Base-by-base conservation (phyloP, 202 grass and related monocot genomes). In the Bolboschoenoplectus hybrid region DNA sequence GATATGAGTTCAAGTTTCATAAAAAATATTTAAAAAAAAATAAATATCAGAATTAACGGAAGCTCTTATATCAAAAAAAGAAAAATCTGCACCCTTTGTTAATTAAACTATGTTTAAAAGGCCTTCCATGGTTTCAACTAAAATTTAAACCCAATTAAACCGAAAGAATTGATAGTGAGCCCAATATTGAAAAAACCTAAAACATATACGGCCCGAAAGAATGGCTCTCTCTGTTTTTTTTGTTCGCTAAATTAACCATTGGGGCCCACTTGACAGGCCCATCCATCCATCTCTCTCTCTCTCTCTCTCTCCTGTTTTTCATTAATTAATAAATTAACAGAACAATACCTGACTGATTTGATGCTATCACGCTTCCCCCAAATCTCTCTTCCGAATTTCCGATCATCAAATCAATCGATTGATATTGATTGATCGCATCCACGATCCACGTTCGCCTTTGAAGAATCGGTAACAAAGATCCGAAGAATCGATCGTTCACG, bases 351-450 rank as follows among this genome's bases (percentile, higher is more conserved):
- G 43, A 44, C 43, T 44, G 43, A 44, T 26, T 26, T 26, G 26
- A 26, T 26, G 26, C 26, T 26, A 26, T 26, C 26, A 26, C 43
- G 43, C 5, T 58, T 17, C 16, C 13, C 41, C 67, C 41, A 71
- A 73, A 73, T 74, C 70, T 50, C 44, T 73, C 43, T 73, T 26
- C 17, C 68, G 67, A 40, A 56, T 60, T 60, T 67, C 35, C 64
- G 35, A 39, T 49, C n/a, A 43, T 49, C 69, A 9, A 14, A 43
- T 49, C 69, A 9, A 14, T 67, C 36, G 4, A 20, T 0, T 63
- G 1, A 9, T 26, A 26, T 26, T 26, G 26, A 26, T 26, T 26
- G 26, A 69, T 69, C 39, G 2, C 4, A 67, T 67, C 11, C 13
- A 2, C 14, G 13, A 39, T 67, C 7, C 64, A 36, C 4, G 34